These are phyloP conservation scores for Sarcomyxa edulis DNA, from an alignment of 768 basidiomycete species.

Conservation along the genomic window DNA sequence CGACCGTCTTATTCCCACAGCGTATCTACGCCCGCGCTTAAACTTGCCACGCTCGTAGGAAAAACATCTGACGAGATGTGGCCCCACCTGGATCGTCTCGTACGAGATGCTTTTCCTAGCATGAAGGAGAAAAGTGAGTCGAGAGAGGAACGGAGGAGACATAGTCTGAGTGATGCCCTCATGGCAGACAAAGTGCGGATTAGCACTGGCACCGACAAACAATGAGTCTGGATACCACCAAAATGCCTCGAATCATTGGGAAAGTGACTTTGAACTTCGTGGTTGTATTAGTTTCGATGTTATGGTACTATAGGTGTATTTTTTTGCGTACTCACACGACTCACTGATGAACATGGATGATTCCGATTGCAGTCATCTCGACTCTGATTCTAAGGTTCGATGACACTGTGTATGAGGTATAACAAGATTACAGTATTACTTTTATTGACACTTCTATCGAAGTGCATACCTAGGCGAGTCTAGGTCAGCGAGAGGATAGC, in stretches of 20 bases:
- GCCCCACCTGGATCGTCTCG: constrained; percentile 67
- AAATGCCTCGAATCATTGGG: too few species aligned
- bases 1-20: too few species aligned
- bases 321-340: too few species aligned
- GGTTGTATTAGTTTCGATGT: neutral
- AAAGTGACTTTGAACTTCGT: too few species aligned
- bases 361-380: too few species aligned
- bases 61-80: constrained; percentile 86
- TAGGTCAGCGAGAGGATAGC: too few species aligned
- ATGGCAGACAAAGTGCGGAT: constrained; percentile 24
- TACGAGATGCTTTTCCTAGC: constrained; percentile 53
- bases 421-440: too few species aligned
- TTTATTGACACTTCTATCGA: constrained; percentile 34
- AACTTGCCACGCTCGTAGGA: constrained; percentile 60
- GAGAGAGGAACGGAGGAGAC: constrained; percentile 36
- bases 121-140: constrained; percentile 46
- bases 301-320: neutral
- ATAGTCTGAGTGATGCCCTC: constrained; percentile 51
- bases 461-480: constrained; percentile 48
- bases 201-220: constrained; percentile 10
- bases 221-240: too few species aligned
- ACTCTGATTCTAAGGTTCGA: too few species aligned
- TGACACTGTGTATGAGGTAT: constrained; percentile 4
- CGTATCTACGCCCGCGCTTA: too few species aligned
- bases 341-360: too few species aligned